Conservation (phyloP, 768 basidiomycete species). For the Psilocybe azurescens region DNA sequence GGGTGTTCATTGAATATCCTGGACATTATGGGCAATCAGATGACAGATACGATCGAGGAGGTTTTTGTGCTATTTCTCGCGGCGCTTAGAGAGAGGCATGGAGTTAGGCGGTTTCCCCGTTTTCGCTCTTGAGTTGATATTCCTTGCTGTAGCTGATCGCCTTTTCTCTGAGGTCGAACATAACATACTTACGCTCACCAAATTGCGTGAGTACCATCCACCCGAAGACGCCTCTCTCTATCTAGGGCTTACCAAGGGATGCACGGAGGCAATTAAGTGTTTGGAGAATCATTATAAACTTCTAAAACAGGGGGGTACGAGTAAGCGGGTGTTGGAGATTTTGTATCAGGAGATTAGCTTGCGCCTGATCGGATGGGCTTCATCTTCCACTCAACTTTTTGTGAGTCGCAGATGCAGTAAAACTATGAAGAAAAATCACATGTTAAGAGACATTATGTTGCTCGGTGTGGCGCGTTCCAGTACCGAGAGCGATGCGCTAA, state of each 20-base stretch:
- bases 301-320: slow-evolving; percentile 84
- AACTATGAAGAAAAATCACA: too few species aligned
- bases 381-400: too few species aligned
- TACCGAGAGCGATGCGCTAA: too few species aligned
- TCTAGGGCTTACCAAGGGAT: slow-evolving; percentile 84
- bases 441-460: too few species aligned
- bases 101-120: slow-evolving; percentile 79
- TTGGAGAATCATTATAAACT: slow-evolving; percentile 90
- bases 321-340: slow-evolving; percentile 97
- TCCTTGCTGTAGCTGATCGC: neutral
- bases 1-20: slow-evolving; percentile 88
- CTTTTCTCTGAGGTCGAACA: slow-evolving; percentile 77
- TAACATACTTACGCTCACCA: slow-evolving; percentile 82
- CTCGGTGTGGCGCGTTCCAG: too few species aligned
- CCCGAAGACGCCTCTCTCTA: slow-evolving; percentile 80
- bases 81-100: slow-evolving; percentile 78
- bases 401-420: too few species aligned
- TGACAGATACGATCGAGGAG: slow-evolving; percentile 94
- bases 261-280: slow-evolving; percentile 87
- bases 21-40: slow-evolving; percentile 83
- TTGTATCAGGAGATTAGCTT: slow-evolving; percentile 96
- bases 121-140: slow-evolving; percentile 39
- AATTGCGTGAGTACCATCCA: slow-evolving; percentile 89
- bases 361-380: slow-evolving; percentile 60
- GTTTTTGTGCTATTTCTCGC: slow-evolving; percentile 86